A percentile compares a stretch with the other conserved stretches of the same genome.
These are phyloP conservation scores for Pichia norvegensis DNA, from an alignment of 1,139 yeast species.

Conservation along the genomic window DNA sequence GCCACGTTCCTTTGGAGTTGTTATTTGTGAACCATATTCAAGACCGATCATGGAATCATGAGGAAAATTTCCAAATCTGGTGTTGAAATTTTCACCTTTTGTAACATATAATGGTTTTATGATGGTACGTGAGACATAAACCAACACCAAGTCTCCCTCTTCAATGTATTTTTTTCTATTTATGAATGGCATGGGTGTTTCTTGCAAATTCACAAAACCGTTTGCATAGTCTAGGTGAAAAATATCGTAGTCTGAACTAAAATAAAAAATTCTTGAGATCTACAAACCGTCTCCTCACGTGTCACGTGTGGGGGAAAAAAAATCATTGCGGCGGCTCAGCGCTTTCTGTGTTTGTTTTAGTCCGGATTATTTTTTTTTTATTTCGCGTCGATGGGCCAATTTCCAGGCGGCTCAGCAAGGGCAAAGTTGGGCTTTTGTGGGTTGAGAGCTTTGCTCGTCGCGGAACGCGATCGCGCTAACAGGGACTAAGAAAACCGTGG, in stretches of 20 bases:
- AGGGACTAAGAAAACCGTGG: background rate
- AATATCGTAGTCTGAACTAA: background rate
- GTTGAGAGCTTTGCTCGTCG: background rate
- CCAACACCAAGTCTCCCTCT: constrained; percentile 81
- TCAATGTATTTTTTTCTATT: constrained; percentile 52
- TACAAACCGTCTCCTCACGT: no score
- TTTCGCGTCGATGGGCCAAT: no score
- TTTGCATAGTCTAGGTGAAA: background rate
- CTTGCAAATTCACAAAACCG: background rate
- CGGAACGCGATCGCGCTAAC: background rate
- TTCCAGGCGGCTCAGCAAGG: background rate
- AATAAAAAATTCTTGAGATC: background rate
- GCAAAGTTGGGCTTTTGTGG: no score
- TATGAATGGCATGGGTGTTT: constrained; percentile 22
- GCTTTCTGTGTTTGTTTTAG: background rate
- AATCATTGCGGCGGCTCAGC: background rate
- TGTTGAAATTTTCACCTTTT: constrained; percentile 56
- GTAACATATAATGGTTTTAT: constrained; percentile 67
- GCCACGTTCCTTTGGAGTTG: constrained; percentile 73
- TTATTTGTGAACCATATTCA: constrained; percentile 78
- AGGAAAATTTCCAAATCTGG: constrained; percentile 82
- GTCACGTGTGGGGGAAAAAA: no score
- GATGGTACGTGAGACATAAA: constrained; percentile 73
- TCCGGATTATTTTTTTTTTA: background rate
- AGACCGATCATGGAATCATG: constrained; percentile 78